Conservation (phyloP, 805 yeast genomes). For the Starmerella davenportii region DNA sequence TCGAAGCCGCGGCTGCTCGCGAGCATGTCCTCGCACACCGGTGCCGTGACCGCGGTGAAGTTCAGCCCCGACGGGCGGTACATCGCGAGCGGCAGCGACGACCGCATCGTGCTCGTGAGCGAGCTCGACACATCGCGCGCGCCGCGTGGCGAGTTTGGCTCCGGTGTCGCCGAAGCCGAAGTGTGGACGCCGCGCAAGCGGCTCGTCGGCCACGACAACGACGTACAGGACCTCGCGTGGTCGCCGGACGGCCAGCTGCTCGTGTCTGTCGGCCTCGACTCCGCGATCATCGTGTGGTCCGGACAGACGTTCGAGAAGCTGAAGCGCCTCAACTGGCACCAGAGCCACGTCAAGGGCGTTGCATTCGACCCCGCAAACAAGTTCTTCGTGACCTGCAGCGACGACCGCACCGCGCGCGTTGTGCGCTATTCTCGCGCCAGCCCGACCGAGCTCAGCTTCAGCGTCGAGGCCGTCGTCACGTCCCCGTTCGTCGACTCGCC, state of each 20-base stretch:
- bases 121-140: conserved; percentile 57
- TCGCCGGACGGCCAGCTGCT: conserved; percentile 82
- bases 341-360: conserved; percentile 88
- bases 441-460: conserved; percentile 53
- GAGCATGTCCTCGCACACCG: conserved; percentile 88
- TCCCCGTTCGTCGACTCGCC: conserved; percentile 84
- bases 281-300: conserved; percentile 85
- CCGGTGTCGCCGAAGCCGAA: conserved; percentile 51
- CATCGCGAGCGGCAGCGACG: conserved; percentile 90
- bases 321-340: conserved; percentile 79
- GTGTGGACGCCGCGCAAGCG: conserved; percentile 90
- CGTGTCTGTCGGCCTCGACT: conserved; percentile 86
- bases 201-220: conserved; percentile 92
- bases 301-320: conserved; percentile 81
- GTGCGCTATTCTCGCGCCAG: conserved; percentile 67
- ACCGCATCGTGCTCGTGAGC: conserved; percentile 80
- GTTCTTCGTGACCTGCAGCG: conserved; percentile 92
- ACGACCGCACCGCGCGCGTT: conserved; percentile 78
- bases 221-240: conserved; percentile 96
- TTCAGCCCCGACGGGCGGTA: conserved; percentile 86
- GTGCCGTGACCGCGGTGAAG: conserved; percentile 85
- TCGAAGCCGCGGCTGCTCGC: conserved; percentile 29
- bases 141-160: conserved; percentile 48
- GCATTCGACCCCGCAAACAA: conserved; percentile 97
- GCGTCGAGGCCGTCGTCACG: conserved; percentile 63